phyloP scores from a whole-genome alignment of 2,329 filamentous ascomycete species.

The Trichoderma breve region DNA sequence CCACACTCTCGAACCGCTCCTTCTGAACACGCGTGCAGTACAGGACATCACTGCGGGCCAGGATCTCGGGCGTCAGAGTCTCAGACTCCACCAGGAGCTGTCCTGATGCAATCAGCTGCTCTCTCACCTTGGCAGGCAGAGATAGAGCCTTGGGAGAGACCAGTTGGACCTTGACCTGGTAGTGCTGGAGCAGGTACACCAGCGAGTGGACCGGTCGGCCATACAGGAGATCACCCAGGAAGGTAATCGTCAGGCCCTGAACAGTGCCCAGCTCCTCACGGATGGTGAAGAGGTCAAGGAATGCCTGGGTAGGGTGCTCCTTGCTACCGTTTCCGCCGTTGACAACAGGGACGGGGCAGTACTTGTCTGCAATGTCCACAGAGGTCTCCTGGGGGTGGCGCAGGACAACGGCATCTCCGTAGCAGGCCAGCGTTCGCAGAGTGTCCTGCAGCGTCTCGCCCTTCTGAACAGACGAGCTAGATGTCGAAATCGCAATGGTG shows the following conservation, averaged over 20 bases:
- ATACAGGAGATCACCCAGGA: conserved; percentile 88
- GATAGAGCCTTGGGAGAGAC: conserved; percentile 77
- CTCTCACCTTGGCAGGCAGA: conserved; percentile 72
- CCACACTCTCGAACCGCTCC: conserved; percentile 82
- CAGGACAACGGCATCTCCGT: conserved; percentile 92
- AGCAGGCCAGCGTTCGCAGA: conserved; percentile 88
- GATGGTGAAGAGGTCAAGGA: conserved; percentile 97
- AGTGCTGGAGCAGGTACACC: conserved; percentile 89
- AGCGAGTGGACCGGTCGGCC: conserved; percentile 94
- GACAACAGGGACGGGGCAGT: conserved; percentile 87
- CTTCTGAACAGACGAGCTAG: conserved; percentile 87
- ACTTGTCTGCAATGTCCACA: conserved; percentile 79
- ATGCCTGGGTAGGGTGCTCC: conserved; percentile 96
- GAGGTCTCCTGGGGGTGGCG: conserved; percentile 84
- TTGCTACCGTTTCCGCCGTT: conserved; percentile 95
- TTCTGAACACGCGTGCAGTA: conserved; percentile 98
- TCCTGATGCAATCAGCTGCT: conserved; percentile 68
- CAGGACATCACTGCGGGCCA: conserved; percentile 83
- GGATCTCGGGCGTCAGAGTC: conserved; percentile 79
- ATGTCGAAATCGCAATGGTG: conserved; percentile 76
- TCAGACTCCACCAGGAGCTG: conserved; percentile 76
- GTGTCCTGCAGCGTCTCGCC: conserved; percentile 93
- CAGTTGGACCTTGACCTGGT: conserved; percentile 90
- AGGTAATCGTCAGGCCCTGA: conserved; percentile 92
- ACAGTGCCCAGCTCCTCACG: conserved; percentile 96